phyloP scores from a whole-genome alignment of 1,284 basidiomycete species.

The Rhizoctonia solani region DNA sequence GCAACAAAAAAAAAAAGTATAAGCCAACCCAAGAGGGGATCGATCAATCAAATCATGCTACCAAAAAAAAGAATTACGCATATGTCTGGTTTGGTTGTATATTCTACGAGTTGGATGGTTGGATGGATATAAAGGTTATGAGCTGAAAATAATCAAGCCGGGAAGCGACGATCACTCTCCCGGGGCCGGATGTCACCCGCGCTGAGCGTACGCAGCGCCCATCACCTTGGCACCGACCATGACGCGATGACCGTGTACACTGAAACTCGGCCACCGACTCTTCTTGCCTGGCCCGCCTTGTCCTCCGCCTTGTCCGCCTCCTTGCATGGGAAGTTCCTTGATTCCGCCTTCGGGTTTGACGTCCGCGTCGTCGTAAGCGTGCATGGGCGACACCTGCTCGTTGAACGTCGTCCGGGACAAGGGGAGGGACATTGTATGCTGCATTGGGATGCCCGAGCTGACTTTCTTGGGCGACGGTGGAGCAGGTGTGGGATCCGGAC shows the following conservation, averaged over 20 bases:
- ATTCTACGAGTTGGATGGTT: no score
- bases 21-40: no score
- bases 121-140: no score
- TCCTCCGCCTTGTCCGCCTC: neutral
- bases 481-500: neutral
- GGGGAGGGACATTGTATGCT: constrained; percentile 23
- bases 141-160: no score
- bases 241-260: constrained; percentile 29
- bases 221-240: constrained; percentile 31
- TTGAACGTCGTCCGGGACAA: neutral
- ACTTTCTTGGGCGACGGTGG: constrained; percentile 13
- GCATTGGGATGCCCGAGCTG: constrained; percentile 26
- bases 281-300: neutral
- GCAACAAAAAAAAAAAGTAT: no score
- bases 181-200: no score
- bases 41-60: neutral
- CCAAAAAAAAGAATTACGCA: neutral
- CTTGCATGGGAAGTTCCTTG: neutral
- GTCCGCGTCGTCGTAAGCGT: constrained; percentile 17
- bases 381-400: neutral
- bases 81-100: no score
- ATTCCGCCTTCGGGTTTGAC: neutral
- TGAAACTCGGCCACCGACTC: constrained; percentile 32
- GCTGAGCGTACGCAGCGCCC: constrained; percentile 29
- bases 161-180: no score